phyloP scores from a whole-genome alignment of 257 asterid species.

The Henckelia pumila region DNA sequence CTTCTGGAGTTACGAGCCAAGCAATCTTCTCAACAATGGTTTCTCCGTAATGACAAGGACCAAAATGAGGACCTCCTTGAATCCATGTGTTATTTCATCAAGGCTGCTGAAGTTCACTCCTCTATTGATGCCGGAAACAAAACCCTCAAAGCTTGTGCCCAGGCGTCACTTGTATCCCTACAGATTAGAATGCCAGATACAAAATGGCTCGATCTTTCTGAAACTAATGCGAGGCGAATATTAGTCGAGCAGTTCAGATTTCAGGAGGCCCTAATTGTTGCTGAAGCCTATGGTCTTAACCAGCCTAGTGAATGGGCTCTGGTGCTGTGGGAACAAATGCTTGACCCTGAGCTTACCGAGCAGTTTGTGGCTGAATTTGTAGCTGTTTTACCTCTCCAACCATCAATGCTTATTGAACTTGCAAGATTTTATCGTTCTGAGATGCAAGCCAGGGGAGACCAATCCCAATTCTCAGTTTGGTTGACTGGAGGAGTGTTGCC shows the following conservation, averaged over 20 bases:
- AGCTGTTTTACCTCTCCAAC: conserved; percentile 86
- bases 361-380: conserved; percentile 92
- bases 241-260: conserved; percentile 87
- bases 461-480: conserved; percentile 93
- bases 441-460: conserved; percentile 94
- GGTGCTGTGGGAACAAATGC: conserved; percentile 98
- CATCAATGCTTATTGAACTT: conserved; percentile 91
- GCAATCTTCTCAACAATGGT: conserved; percentile 70
- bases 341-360: conserved; percentile 83
- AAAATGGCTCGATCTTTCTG: conserved; percentile 79
- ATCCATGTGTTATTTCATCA: conserved; percentile 80
- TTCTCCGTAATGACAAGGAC: conserved; percentile 67
- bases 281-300: conserved; percentile 95
- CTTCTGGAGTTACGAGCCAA: conserved; percentile 80
- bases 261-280: conserved; percentile 93
- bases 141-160: conserved; percentile 81
- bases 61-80: conserved; percentile 85
- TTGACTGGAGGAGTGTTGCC: conserved; percentile 90
- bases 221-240: conserved; percentile 82
- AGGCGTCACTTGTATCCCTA: conserved; percentile 90
- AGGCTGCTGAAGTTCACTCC: conserved; percentile 94
- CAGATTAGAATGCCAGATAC: conserved; percentile 98
- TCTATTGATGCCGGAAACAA: conserved; percentile 94
- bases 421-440: conserved; percentile 88
- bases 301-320: conserved; percentile 98